These are phyloP conservation scores for Epichloe hybrida DNA, from an alignment of 2,329 filamentous ascomycete species.

Conservation along the genomic window DNA sequence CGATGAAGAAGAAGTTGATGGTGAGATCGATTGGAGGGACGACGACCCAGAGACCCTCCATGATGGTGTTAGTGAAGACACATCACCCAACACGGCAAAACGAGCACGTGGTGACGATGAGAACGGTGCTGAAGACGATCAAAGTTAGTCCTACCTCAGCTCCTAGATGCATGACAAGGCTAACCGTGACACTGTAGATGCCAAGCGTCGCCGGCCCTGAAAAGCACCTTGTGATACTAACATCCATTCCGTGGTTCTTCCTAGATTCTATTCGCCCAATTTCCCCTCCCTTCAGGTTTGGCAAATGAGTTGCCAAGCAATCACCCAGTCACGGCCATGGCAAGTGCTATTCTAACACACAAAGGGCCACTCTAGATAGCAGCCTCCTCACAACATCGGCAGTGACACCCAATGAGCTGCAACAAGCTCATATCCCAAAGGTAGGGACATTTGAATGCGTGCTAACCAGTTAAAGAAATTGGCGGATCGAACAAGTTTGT, in stretches of 20 bases:
- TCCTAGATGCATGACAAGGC: background rate
- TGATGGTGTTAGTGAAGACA: constrained; percentile 1
- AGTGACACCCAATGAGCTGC: background rate
- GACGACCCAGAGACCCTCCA: constrained; percentile 5
- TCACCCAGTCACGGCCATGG: background rate
- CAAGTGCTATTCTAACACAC: background rate
- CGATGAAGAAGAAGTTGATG: constrained; percentile 2
- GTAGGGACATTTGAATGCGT: background rate
- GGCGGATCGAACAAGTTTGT: background rate
- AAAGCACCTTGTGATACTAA: constrained; percentile 2
- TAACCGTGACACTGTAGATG: constrained; percentile 7
- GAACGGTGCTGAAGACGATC: constrained; percentile 5
- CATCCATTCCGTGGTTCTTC: background rate
- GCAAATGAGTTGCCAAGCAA: background rate
- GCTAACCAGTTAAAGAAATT: background rate
- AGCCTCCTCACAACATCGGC: background rate
- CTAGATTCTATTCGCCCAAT: background rate
- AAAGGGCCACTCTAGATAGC: background rate
- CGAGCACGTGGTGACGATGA: constrained; percentile 9
- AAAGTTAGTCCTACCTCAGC: constrained; percentile 4
- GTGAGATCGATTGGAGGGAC: constrained; percentile 11
- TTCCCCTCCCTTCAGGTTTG: background rate
- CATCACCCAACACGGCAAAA: constrained; percentile 5
- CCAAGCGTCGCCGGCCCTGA: constrained; percentile 10
- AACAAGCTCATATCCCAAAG: background rate